Evolutionary conservation across 495 filamentous ascomycete genomes (phyloP).

Genomic region (Apodospora peruviana): DNA sequence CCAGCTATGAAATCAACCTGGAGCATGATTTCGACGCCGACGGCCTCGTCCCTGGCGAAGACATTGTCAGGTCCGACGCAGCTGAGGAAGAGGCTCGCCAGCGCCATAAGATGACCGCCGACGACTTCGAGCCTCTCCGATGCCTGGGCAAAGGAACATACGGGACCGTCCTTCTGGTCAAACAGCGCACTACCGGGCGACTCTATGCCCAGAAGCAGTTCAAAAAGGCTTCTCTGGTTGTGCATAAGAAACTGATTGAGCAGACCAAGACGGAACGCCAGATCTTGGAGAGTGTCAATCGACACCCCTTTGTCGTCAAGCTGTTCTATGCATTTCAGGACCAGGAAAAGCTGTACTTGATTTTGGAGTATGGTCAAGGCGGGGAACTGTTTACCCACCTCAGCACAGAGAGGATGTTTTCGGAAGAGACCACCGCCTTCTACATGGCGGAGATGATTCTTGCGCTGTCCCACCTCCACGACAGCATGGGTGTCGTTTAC

Average conservation of each 20-base stretch:
- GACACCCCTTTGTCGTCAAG: constrained; percentile 95
- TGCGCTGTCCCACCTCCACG: constrained; percentile 87
- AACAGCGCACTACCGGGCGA: constrained; percentile 76
- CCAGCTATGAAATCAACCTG: constrained; percentile 82
- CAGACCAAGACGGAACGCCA: constrained; percentile 95
- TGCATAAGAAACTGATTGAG: constrained; percentile 89
- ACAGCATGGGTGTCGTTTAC: constrained; percentile 88
- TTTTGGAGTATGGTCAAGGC: constrained; percentile 96
- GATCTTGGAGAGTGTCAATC: constrained; percentile 90
- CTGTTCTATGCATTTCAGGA: constrained; percentile 98
- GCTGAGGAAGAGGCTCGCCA: constrained; percentile 37
- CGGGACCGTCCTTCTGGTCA: constrained; percentile 88
- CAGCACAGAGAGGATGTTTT: constrained; percentile 84
- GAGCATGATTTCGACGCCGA: constrained; percentile 81
- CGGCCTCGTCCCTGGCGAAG: constrained; percentile 18
- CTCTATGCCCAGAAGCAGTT: constrained; percentile 98
- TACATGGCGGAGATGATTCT: constrained; percentile 98
- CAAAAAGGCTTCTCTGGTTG: constrained; percentile 86
- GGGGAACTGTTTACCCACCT: constrained; percentile 92
- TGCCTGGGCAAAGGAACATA: constrained; percentile 95
- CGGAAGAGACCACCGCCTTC: constrained; percentile 80
- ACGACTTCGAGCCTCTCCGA: constrained; percentile 87
- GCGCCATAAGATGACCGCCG: constrained; percentile 78
- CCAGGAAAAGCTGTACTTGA: constrained; percentile 93
- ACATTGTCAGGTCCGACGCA: constrained; percentile 18